Base-by-base conservation (phyloP, 169 alveolate species). In the Plasmodium berghei region DNA sequence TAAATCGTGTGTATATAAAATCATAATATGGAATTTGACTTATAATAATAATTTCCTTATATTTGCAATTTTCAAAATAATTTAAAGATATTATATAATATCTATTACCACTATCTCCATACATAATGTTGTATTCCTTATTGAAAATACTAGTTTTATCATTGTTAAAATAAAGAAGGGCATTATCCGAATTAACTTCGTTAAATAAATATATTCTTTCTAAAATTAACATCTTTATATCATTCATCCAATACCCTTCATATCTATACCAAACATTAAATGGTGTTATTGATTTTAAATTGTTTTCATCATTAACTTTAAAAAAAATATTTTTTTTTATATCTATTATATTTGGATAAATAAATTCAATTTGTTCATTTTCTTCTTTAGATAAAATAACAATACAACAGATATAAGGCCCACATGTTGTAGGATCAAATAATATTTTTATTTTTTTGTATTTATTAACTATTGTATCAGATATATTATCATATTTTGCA, bases 231-330 rank as follows among this genome's bases (percentile, higher is more conserved):
- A 42, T 66, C 58, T 80, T 69, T 72, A 80, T 54, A 80, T 80
- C 90, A 48, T 62, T 83, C 22, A 54, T 28, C 90, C 90, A 80
- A 12, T 80, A 66, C 49, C 90, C 83, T 67, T 80, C 18, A 48
- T 80, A 80, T 80, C 90, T 59, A 42, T 66, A 58, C 90, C 90
- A 80, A 20, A 80, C 72, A 59, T 71, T 67, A 80, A 80, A 80
- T 14, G 90, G 90, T 42, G 90, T 66, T 67, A 80, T 45, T 20
- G 45, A 18, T 72, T 42, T 73, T 62, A 40, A 26, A 14, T 9
- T 66, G 16, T 73, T 61, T 55, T 80, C 56, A 48, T 75, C 54
- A 48, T 52, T 75, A n/a, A 48, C 56, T 58, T 58, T 42, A 49
- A 22, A 34, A 52, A 80, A 46, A 24, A 22, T 42, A 40, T 2